A percentile compares a stretch with the other conserved stretches of the same genome.
Evolutionary conservation across 1,284 basidiomycete species (phyloP).

Genomic region (Macrocybe sp.): DNA sequence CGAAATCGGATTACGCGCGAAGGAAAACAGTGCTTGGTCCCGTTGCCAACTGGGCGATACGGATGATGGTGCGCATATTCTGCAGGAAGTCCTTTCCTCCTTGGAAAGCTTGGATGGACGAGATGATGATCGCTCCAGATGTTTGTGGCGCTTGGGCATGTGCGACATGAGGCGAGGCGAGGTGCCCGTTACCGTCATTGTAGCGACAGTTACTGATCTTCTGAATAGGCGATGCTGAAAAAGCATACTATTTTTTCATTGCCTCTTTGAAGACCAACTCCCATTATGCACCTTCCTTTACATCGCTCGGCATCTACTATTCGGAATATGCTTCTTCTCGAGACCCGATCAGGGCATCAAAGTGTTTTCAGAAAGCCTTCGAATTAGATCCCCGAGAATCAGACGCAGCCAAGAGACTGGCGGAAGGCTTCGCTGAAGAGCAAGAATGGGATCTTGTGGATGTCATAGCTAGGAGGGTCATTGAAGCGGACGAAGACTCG

Average conservation of each 20-base stretch:
- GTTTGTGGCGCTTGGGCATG: slow-evolving; percentile 81
- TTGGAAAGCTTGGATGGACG: slow-evolving; percentile 52
- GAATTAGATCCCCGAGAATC: slow-evolving; percentile 91
- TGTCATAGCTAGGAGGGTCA: slow-evolving; percentile 85
- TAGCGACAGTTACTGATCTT: background rate
- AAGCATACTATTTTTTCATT: slow-evolving; percentile 84
- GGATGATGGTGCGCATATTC: slow-evolving; percentile 46
- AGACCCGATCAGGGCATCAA: slow-evolving; percentile 83
- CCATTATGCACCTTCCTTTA: slow-evolving; percentile 88
- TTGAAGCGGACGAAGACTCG: slow-evolving; percentile 88
- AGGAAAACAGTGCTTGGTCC: slow-evolving; percentile 89
- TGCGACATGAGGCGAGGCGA: slow-evolving; percentile 69
- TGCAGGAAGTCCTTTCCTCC: slow-evolving; percentile 56
- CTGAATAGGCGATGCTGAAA: slow-evolving; percentile 40
- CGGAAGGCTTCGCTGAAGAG: slow-evolving; percentile 88
- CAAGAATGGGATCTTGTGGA: slow-evolving; percentile 96
- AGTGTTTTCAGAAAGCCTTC: slow-evolving; percentile 98
- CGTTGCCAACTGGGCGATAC: slow-evolving; percentile 53
- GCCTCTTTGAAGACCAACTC: slow-evolving; percentile 74
- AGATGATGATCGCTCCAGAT: slow-evolving; percentile 64
- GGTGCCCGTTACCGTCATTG: slow-evolving; percentile 38
- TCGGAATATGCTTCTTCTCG: slow-evolving; percentile 64
- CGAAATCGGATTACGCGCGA: slow-evolving; percentile 58
- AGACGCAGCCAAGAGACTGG: slow-evolving; percentile 80
- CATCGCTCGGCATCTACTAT: slow-evolving; percentile 92